Percentiles rank a stretch among this genome's conserved stretches.
Conservation (phyloP, 108 stramenopile genomes). For the Nitzschia palea region DNA sequence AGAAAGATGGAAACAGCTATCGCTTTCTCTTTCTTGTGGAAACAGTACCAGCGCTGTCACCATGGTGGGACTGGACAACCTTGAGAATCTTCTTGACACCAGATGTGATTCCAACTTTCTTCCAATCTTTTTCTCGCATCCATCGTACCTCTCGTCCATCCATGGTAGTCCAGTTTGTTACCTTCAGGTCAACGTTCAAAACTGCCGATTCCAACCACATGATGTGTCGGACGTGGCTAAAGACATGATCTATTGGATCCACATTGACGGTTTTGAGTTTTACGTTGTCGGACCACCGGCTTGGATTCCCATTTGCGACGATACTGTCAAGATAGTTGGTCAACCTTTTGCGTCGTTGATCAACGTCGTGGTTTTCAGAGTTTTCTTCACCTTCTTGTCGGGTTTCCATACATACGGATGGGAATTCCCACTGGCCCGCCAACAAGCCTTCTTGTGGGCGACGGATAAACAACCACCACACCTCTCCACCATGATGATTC, state of each 20-base stretch:
- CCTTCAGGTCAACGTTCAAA: conserved; percentile 3
- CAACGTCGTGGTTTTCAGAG: background rate
- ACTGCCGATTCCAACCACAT: conserved; percentile 65
- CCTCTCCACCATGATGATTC: conserved; percentile 13
- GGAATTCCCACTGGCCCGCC: conserved; percentile 90
- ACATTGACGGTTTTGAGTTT: background rate
- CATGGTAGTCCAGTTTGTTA: conserved; percentile 37
- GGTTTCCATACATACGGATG: conserved; percentile 49
- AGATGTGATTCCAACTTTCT: conserved; percentile 74
- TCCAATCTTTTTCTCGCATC: conserved; percentile 77
- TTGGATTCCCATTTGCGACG: background rate
- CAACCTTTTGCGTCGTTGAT: background rate
- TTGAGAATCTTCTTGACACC: conserved; percentile 79
- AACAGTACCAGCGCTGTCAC: background rate
- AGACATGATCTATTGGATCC: conserved; percentile 72
- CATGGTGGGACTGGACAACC: conserved; percentile 7
- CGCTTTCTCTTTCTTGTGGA: conserved; percentile 1
- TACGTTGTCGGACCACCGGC: background rate
- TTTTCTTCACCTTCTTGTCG: conserved; percentile 17
- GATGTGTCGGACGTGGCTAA: conserved; percentile 76
- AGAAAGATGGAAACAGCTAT: too few species aligned
- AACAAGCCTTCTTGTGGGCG: conserved; percentile 70
- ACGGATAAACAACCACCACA: conserved; percentile 72
- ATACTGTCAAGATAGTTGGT: background rate
- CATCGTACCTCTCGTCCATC: conserved; percentile 63